phyloP scores from a whole-genome alignment of 148 eudicot genomes.

The Camellia lanceoleosa region DNA sequence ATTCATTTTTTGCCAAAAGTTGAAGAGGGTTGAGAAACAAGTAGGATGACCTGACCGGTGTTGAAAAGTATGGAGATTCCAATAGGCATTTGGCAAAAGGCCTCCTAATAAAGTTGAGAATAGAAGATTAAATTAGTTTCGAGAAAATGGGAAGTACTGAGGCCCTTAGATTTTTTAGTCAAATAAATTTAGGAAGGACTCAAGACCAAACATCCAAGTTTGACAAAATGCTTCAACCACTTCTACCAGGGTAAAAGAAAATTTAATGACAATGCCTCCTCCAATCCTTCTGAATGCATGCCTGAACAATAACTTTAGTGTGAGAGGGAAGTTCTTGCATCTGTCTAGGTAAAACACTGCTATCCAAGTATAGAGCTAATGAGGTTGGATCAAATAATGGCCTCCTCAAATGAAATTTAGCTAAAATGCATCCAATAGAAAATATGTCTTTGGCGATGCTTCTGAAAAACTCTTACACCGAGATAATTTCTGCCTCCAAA shows the following conservation, averaged over 20 bases:
- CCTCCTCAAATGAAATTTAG: slow-evolving; percentile 75
- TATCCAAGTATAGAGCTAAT: slow-evolving; percentile 45
- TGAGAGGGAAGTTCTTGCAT: slow-evolving; percentile 68
- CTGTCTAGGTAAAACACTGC: slow-evolving; percentile 53
- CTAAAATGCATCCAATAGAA: slow-evolving; percentile 86
- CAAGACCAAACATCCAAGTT: background rate
- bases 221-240: slow-evolving; percentile 4
- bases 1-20: slow-evolving; percentile 62
- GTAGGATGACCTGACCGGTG: slow-evolving; percentile 73
- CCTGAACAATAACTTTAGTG: slow-evolving; percentile 61
- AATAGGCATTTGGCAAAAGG: slow-evolving; percentile 83
- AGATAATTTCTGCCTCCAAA: slow-evolving; percentile 62
- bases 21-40: slow-evolving; percentile 82
- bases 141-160: background rate
- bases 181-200: slow-evolving; percentile 2
- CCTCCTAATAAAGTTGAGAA: slow-evolving; percentile 52
- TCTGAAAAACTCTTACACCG: slow-evolving; percentile 32
- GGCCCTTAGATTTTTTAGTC: background rate
- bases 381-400: slow-evolving; percentile 80
- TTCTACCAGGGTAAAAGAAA: background rate
- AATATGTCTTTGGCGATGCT: slow-evolving; percentile 68
- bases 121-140: slow-evolving; percentile 7
- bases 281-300: slow-evolving; percentile 77
- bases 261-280: slow-evolving; percentile 46
- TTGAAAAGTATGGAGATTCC: slow-evolving; percentile 81